These are phyloP conservation scores for Nakazawaea molendinolei DNA, from an alignment of 805 yeast genomes.

Conservation along the genomic window DNA sequence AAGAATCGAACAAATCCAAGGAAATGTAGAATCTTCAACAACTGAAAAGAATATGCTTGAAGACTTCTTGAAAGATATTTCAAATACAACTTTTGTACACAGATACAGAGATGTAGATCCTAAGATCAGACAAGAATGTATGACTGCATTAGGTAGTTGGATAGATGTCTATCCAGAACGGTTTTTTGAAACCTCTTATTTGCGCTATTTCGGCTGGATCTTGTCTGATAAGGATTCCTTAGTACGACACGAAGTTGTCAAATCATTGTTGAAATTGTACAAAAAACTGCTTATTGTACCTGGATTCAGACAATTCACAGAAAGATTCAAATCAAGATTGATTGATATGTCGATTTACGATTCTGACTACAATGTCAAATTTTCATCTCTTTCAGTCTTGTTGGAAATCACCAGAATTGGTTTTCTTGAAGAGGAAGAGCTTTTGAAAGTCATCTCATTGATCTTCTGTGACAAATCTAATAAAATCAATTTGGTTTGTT, in stretches of 20 bases:
- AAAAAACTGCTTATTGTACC: constrained; percentile 37
- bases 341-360: constrained; percentile 57
- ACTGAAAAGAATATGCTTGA: constrained; percentile 46
- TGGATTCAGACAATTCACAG: constrained; percentile 74
- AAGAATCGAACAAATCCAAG: constrained; percentile 40
- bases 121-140: constrained; percentile 62
- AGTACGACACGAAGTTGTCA: constrained; percentile 63
- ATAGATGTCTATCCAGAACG: constrained; percentile 63
- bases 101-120: constrained; percentile 79
- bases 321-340: constrained; percentile 59
- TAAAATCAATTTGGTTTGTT: constrained; percentile 9
- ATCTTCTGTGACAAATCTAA: constrained; percentile 29
- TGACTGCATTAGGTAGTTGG: constrained; percentile 60
- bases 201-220: constrained; percentile 80
- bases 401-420: constrained; percentile 53
- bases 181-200: constrained; percentile 61
- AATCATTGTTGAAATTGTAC: constrained; percentile 39
- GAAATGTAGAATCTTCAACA: constrained; percentile 33
- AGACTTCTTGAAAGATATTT: constrained; percentile 57
- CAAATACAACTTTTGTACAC: constrained; percentile 61
- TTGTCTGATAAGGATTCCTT: constrained; percentile 59
- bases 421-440: constrained; percentile 55
- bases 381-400: constrained; percentile 43
- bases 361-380: constrained; percentile 47
- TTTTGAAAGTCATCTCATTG: constrained; percentile 34